Conservation (phyloP, 2,329 filamentous ascomycete genomes). For the Fusarium agapanthi region DNA sequence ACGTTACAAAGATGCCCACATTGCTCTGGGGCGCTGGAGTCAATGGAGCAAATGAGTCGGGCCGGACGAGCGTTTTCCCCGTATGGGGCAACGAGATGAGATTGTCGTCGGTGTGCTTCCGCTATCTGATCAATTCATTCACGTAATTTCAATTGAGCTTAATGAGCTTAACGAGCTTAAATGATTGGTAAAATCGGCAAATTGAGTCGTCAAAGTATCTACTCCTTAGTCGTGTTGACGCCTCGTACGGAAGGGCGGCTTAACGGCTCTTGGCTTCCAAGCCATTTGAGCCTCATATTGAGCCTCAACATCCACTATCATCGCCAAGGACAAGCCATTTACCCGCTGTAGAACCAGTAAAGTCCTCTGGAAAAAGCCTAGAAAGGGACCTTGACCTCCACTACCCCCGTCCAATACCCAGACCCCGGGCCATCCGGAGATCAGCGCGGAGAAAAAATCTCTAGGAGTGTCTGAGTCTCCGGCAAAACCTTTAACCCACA, state of each 20-base stretch:
- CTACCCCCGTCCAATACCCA: background rate
- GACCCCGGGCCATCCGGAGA: constrained; percentile 8
- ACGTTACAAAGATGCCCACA: constrained; percentile 14
- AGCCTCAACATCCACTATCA: constrained; percentile 2
- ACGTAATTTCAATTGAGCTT: background rate
- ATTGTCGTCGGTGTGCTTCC: background rate
- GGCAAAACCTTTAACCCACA: constrained; percentile 15
- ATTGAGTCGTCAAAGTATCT: background rate
- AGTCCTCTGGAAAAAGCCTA: background rate
- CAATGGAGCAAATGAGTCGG: constrained; percentile 19
- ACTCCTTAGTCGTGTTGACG: background rate
- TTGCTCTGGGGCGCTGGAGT: constrained; percentile 10
- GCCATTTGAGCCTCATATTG: constrained; percentile 14
- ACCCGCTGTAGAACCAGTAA: background rate
- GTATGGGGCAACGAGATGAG: background rate
- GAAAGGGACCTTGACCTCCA: background rate
- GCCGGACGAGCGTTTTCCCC: constrained; percentile 26
- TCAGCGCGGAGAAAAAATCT: constrained; percentile 1
- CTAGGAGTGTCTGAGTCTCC: background rate
- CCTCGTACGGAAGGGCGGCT: background rate
- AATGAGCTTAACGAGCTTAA: background rate
- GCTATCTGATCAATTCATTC: background rate
- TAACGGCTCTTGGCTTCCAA: background rate
- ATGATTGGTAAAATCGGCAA: constrained; percentile 10
- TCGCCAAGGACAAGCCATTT: background rate